Base-by-base conservation (phyloP, 2,329 filamentous ascomycete genomes). In the Ophiostoma sp. region DNA sequence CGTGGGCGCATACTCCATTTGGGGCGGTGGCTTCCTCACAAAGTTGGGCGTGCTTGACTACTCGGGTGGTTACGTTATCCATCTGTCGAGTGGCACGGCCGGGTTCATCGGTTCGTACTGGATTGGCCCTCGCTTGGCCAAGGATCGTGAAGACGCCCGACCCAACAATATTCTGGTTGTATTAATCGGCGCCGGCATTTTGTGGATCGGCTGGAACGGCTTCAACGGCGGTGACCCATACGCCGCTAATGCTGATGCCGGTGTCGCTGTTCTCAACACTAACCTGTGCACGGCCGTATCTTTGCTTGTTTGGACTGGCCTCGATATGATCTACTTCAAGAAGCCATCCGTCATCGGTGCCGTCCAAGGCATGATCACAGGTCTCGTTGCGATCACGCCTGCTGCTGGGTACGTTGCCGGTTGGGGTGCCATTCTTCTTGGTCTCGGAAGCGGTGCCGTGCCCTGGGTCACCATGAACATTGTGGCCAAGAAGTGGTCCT, bases 181-280 rank as follows among this genome's bases (percentile, higher is more conserved):
- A 36, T 79, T 86, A 70, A 80, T 84, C 39, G 85, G 85, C 31
- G 84, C 85, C 1, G 85, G 85, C 22, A 84, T 87, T 48, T 82
- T 87, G 45, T 87, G 85, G 85, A 80, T 85, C 33, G 85, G 85
- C 74, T 87, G 85, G 85, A 86, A 86, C 77, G 85, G 85, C 55
- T 87, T 86, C 81, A 87, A 86, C 74, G 85, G 85, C 61, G 84
- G 85, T 76, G 85, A 86, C 77, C 85, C 85, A n/a, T 87, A 86
- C 75, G 79, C 84, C 11, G 85, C 85, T 9, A 84, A 80, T 57
- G 82, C 85, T 8, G 85, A 86, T 77, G 85, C 85, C 5, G 85
- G 85, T 72, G 84, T 83, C 7, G 85, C 85, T 4, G 85, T 87
- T 15, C 80, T 87, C 45, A 86, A 87, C 78, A 87, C 85, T 39